A percentile compares a stretch with the other conserved stretches of the same genome.
Conservation (phyloP, 139 green algal genomes). For the Marvania coccoides region DNA sequence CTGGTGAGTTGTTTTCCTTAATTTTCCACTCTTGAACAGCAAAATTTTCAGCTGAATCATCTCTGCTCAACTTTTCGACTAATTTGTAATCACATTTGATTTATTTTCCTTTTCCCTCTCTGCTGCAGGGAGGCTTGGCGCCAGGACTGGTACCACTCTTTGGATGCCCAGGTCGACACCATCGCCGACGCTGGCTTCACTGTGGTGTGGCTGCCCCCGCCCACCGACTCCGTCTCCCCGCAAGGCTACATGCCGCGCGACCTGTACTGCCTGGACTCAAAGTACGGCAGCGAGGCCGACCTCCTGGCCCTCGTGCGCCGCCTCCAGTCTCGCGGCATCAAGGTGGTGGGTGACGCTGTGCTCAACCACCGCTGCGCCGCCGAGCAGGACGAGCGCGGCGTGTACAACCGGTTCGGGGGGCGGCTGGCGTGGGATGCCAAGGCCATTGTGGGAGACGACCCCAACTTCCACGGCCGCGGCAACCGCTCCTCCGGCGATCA, state of each 20-base stretch:
- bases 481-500: conserved; percentile 72
- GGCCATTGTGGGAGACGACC: conserved; percentile 75
- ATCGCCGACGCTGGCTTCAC: conserved; percentile 81
- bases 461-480: conserved; percentile 73
- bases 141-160: conserved; percentile 46
- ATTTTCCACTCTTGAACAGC: too few species aligned
- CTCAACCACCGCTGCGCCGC: conserved; percentile 88
- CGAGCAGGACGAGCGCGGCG: conserved; percentile 55
- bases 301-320: conserved; percentile 41
- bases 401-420: conserved; percentile 78
- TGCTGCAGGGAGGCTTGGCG: conserved; percentile 26
- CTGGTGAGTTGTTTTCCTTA: conserved; percentile 54
- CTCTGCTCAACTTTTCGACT: too few species aligned
- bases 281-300: conserved; percentile 68
- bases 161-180: conserved; percentile 18
- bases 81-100: too few species aligned
- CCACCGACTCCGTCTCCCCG: conserved; percentile 78
- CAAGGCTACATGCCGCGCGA: conserved; percentile 84
- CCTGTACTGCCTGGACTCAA: conserved; percentile 70
- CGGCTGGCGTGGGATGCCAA: conserved; percentile 78
- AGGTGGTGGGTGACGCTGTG: conserved; percentile 86
- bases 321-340: conserved; percentile 61
- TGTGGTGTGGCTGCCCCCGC: conserved; percentile 88
- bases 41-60: too few species aligned
- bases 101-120: background rate